Percentiles rank a stretch among this genome's conserved stretches.
Evolutionary conservation across 805 yeast species (phyloP).

Genomic region (Pichia pseudocactophila): DNA sequence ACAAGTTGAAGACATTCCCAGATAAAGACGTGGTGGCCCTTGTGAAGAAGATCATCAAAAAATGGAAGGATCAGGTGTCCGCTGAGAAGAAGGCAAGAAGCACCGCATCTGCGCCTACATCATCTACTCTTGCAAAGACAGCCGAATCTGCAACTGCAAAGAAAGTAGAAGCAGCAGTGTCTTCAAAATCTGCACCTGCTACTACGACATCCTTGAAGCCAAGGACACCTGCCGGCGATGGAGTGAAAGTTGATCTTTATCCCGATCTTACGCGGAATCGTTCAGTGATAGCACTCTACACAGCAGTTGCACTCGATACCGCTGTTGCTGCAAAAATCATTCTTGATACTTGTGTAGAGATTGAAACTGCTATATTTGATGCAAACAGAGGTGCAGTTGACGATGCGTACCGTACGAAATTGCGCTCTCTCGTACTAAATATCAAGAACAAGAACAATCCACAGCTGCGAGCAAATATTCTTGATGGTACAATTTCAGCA

Average conservation of each 20-base stretch:
- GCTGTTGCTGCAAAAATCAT: slow-evolving; percentile 42
- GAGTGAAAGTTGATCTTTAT: slow-evolving; percentile 59
- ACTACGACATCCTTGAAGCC: slow-evolving; percentile 43
- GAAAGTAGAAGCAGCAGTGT: background rate
- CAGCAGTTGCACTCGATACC: slow-evolving; percentile 81
- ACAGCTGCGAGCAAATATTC: slow-evolving; percentile 61
- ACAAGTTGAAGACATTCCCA: slow-evolving; percentile 64
- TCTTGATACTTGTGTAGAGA: slow-evolving; percentile 52
- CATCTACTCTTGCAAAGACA: slow-evolving; percentile 3
- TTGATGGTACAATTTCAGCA: slow-evolving; percentile 59
- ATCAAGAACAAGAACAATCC: slow-evolving; percentile 86
- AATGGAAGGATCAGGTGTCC: slow-evolving; percentile 87
- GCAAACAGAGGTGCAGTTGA: slow-evolving; percentile 48
- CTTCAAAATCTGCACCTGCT: slow-evolving; percentile 4
- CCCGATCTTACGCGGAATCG: slow-evolving; percentile 77
- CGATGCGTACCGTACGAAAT: slow-evolving; percentile 66
- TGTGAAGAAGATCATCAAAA: slow-evolving; percentile 74
- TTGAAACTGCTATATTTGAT: slow-evolving; percentile 65
- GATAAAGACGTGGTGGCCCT: slow-evolving; percentile 60
- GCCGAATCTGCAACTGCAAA: background rate
- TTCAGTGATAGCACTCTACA: slow-evolving; percentile 74
- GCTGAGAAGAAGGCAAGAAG: slow-evolving; percentile 39
- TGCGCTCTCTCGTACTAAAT: slow-evolving; percentile 81
- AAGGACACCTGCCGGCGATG: slow-evolving; percentile 77
- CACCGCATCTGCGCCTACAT: background rate